Evolutionary conservation across 306 rosid species (phyloP).

Genomic region (Cucurbita ficifolia): DNA sequence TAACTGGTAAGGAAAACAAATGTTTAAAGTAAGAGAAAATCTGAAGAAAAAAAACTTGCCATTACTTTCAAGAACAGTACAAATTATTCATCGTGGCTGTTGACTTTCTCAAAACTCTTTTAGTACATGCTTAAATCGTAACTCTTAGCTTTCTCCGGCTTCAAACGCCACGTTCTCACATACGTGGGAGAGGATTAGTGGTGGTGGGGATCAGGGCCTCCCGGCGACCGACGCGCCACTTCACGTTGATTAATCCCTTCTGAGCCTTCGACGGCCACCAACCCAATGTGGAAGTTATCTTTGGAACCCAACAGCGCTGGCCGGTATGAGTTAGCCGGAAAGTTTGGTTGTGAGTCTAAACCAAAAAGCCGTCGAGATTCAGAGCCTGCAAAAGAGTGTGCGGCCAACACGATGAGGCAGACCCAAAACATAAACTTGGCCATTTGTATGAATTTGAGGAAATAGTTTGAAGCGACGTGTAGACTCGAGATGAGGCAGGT

Average conservation of each 20-base stretch:
- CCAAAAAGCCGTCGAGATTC: neutral
- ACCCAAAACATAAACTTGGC: neutral
- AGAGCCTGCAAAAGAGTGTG: neutral
- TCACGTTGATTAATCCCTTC: neutral
- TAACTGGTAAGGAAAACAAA: too few species aligned
- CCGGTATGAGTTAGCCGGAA: neutral
- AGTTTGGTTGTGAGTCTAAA: neutral
- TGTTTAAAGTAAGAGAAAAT: too few species aligned
- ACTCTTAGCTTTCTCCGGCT: neutral
- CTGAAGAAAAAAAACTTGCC: too few species aligned
- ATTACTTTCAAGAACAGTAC: too few species aligned
- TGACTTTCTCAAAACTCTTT: neutral
- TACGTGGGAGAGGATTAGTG: slow-evolving; percentile 1
- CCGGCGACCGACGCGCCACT: neutral
- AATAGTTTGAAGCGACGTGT: neutral
- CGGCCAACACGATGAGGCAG: neutral
- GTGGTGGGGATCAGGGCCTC: slow-evolving; percentile 10
- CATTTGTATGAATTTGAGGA: neutral
- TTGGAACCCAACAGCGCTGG: neutral
- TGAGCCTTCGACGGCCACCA: neutral
- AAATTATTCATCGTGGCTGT: too few species aligned
- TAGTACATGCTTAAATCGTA: neutral
- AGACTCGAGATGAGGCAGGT: neutral
- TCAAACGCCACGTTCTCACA: too few species aligned
- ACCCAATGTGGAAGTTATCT: slow-evolving; percentile 1